A percentile compares a stretch with the other conserved stretches of the same genome.
Conservation (phyloP, 257 asterid species). For the Avicennia marina region DNA sequence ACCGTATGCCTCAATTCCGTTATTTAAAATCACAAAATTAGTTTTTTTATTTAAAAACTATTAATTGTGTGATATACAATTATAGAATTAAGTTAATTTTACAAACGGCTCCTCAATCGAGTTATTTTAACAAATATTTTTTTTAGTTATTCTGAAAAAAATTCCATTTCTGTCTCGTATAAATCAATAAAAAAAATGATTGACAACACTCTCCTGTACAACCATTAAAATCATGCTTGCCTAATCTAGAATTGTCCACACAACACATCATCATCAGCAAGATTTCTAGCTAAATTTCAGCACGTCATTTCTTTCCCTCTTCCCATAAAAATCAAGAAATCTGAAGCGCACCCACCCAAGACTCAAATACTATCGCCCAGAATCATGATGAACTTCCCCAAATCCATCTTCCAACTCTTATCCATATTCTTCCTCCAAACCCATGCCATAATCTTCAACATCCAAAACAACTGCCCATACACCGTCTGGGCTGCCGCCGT, state of each 20-base stretch:
- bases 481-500: constrained; percentile 43
- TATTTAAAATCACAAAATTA: too few species aligned
- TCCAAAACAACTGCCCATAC: constrained; percentile 47
- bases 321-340: not conserved
- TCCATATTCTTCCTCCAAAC: constrained; percentile 23
- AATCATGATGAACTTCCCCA: constrained; percentile 5
- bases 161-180: too few species aligned
- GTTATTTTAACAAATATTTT: too few species aligned
- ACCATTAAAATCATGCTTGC: too few species aligned
- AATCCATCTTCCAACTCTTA: constrained; percentile 5
- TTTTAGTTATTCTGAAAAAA: too few species aligned
- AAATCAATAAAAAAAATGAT: too few species aligned
- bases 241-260: constrained; percentile 3
- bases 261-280: not conserved
- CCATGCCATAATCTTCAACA: constrained; percentile 29
- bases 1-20: too few species aligned
- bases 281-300: constrained; percentile 16
- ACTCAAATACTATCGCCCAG: not conserved
- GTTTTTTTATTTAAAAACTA: too few species aligned
- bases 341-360: not conserved
- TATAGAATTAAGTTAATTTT: too few species aligned
- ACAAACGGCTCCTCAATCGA: too few species aligned
- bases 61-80: too few species aligned
- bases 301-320: constrained; percentile 12
- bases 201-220: too few species aligned